phyloP scores from a whole-genome alignment of 2,329 filamentous ascomycete species.

The Ophiostoma piceae region DNA sequence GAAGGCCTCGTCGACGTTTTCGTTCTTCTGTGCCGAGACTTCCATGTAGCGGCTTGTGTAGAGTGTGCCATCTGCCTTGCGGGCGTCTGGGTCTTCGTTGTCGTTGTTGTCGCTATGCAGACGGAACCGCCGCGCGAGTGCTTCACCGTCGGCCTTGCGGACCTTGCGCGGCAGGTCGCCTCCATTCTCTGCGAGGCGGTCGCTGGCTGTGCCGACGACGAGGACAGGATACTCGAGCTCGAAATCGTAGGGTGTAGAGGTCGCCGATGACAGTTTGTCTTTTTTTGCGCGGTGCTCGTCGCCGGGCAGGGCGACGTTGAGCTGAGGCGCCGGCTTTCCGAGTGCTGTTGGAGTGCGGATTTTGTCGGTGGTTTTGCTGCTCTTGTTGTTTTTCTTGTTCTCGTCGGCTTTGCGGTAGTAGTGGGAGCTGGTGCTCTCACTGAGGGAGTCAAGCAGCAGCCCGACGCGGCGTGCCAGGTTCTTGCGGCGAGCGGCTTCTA shows the following conservation, averaged over 20 bases:
- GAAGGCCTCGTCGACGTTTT: constrained; percentile 13
- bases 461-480: constrained; percentile 1
- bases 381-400: neutral
- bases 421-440: neutral
- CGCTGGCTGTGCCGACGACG: constrained; percentile 14
- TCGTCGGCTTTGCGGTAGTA: too few relatives aligned
- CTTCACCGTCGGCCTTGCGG: neutral
- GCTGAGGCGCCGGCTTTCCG: neutral
- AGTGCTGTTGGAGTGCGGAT: neutral
- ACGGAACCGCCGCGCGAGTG: constrained; percentile 12
- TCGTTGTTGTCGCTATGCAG: neutral
- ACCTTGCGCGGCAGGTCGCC: constrained; percentile 16
- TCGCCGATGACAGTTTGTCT: neutral
- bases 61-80: neutral
- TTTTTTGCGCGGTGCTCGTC: neutral
- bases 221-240: constrained; percentile 17
- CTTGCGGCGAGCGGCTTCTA: constrained; percentile 15
- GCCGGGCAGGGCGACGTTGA: constrained; percentile 3
- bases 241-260: neutral
- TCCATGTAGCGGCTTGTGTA: constrained; percentile 17
- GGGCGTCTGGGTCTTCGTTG: constrained; percentile 4
- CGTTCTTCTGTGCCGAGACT: constrained; percentile 2
- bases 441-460: constrained; percentile 1
- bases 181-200: constrained; percentile 12
- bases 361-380: neutral